A percentile compares a stretch with the other conserved stretches of the same genome.
These are phyloP conservation scores for Hymenoscyphus linearis DNA, from an alignment of 2,329 filamentous ascomycete genomes.

Conservation along the genomic window DNA sequence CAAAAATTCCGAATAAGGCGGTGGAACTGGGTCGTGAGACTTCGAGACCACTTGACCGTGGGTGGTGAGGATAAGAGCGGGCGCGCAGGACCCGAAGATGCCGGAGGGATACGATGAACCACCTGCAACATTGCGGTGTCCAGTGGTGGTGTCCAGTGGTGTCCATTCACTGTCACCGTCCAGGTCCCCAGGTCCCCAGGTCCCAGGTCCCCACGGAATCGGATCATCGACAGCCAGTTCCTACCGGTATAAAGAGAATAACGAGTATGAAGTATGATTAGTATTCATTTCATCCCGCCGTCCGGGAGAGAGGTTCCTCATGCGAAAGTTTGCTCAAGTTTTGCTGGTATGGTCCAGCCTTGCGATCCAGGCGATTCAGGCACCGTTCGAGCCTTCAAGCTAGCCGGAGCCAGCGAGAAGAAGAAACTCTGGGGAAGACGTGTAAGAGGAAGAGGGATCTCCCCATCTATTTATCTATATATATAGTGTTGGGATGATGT, in stretches of 20 bases:
- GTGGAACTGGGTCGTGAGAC: not conserved
- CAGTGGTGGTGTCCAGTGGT: not conserved
- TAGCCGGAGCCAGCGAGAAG: not conserved
- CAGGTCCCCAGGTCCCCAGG: too few relatives aligned
- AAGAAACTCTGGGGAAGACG: not conserved
- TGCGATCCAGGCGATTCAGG: not conserved
- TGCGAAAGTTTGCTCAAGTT: too few relatives aligned
- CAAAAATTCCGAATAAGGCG: not conserved
- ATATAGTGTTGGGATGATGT: not conserved
- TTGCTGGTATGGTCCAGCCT: not conserved
- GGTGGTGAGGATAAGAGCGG: not conserved
- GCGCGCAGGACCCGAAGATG: not conserved
- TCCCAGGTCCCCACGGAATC: too few relatives aligned
- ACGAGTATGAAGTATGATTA: too few relatives aligned
- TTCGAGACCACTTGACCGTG: not conserved
- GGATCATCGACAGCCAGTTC: too few relatives aligned
- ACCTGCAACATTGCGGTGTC: too few relatives aligned
- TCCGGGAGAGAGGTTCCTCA: too few relatives aligned
- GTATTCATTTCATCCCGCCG: too few relatives aligned
- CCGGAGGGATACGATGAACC: not conserved
- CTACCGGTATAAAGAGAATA: too few relatives aligned
- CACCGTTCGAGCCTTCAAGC: not conserved
- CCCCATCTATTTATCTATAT: conserved; percentile 1
- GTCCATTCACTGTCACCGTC: not conserved
- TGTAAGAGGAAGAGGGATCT: not conserved